Evolutionary conservation across 2,329 filamentous ascomycete genomes (phyloP), one percentile per base, ranked within the genome.

Genomic region (Scedosporium boydii): DNA sequence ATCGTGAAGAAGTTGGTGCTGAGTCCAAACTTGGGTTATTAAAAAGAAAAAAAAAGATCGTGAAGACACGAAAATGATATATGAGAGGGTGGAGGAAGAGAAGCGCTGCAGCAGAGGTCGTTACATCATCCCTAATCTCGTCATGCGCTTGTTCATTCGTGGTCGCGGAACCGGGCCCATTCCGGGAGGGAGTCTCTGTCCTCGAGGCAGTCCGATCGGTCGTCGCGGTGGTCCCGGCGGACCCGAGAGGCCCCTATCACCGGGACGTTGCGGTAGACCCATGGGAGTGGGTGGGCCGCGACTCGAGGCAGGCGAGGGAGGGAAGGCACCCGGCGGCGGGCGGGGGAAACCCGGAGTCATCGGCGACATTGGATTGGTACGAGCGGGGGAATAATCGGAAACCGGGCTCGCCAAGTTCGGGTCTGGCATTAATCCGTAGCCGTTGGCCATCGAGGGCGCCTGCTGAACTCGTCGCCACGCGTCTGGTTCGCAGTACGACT

Each of bases 401-500:
- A 38, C 16, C 34, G 61, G 29, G 58, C 58, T 58, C 5, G 53
- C 21, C 51, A 58, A 6, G 16, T 41, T 53, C 21, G 21, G 7
- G 21, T 58, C 53, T 12, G 26, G 41, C 9, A 27, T 14, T 23
- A 55, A 10, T 23, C 23, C 23, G 14, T 55, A 58, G 6, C 21
- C 23, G 12, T 27, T 27, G 12, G 4, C 4, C 9, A 21, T 2
- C 2, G 60, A 41, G 14, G 53, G 51, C 42, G n/a, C n/a, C 60
- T 65, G 69, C 65, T 81, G 78, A 34, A 80, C 74, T 46, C 82
- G 75, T 60, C 81, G 78, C 73, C 87, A 87, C 4, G 92, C 93
- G 72, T 98, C 92, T 55, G 87, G 85, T 74, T 98, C 93, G 73
- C 93, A 99, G 71, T 89, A 96, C 0, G 89, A 85, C 55, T 79